A percentile compares a stretch with the other conserved stretches of the same genome.
Conservation (phyloP, 2,329 filamentous ascomycete species). For the Hawksworthiomyces lignivorus region DNA sequence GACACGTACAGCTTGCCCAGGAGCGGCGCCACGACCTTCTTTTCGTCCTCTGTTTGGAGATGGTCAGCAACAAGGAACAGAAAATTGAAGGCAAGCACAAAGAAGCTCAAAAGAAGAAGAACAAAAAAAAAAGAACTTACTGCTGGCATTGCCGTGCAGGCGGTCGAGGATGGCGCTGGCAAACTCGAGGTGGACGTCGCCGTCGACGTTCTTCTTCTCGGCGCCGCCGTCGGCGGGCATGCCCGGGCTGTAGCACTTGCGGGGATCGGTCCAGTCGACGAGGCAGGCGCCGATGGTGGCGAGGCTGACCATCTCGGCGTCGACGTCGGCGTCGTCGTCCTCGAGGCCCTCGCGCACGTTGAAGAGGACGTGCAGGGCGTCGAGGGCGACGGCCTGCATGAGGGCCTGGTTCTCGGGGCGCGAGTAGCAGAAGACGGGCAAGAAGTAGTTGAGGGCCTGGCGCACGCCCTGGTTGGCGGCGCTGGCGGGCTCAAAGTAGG, state of each 20-base stretch:
- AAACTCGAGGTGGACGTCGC: conserved; percentile 73
- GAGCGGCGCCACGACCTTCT: conserved; percentile 69
- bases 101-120: not conserved
- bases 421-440: conserved; percentile 90
- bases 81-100: conserved; percentile 23
- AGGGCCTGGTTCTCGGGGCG: conserved; percentile 72
- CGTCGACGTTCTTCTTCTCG: conserved; percentile 58
- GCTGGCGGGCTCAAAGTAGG: conserved; percentile 85
- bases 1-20: conserved; percentile 78
- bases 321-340: conserved; percentile 67
- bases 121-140: conserved; percentile 39
- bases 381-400: conserved; percentile 67
- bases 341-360: conserved; percentile 65
- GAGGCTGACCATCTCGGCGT: conserved; percentile 72
- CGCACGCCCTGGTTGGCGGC: conserved; percentile 71
- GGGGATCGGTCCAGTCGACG: conserved; percentile 90
- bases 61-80: no score
- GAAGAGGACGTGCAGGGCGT: conserved; percentile 67
- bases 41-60: conserved; percentile 70
- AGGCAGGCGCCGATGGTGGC: conserved; percentile 73
- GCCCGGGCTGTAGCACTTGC: conserved; percentile 59
- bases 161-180: conserved; percentile 71
- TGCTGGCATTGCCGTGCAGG: conserved; percentile 57
- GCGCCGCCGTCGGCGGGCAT: conserved; percentile 45
- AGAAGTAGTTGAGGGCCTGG: conserved; percentile 85